These are phyloP conservation scores for Phytopythium mirpurense DNA, from an alignment of 352 stramenopile genomes.

Conservation along the genomic window DNA sequence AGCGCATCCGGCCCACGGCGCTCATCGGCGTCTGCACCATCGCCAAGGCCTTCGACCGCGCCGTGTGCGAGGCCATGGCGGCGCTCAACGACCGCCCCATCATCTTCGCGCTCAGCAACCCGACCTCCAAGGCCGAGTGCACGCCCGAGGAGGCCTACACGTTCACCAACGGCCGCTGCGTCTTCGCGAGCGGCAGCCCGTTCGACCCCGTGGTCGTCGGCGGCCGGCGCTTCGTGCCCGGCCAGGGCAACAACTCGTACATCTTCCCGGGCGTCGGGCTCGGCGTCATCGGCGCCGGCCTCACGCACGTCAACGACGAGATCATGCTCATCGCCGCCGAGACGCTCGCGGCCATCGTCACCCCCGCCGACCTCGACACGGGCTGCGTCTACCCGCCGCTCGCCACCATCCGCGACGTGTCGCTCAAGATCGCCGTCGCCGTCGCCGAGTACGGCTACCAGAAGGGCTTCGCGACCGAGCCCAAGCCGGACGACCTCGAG, in stretches of 20 bases:
- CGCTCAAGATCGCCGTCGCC: constrained; percentile 89
- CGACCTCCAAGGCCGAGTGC: constrained; percentile 95
- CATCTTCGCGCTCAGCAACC: constrained; percentile 97
- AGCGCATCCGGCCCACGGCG: constrained; percentile 92
- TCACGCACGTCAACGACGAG: constrained; percentile 82
- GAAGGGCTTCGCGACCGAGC: constrained; percentile 50
- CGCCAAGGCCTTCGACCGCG: constrained; percentile 82
- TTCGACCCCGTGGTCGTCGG: constrained; percentile 92
- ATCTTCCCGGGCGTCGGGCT: constrained; percentile 97
- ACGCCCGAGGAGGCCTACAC: constrained; percentile 95
- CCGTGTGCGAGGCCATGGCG: constrained; percentile 84
- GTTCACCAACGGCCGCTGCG: constrained; percentile 93
- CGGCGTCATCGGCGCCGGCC: constrained; percentile 80
- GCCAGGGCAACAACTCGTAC: constrained; percentile 97
- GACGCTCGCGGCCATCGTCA: constrained; percentile 90
- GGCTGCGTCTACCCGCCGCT: constrained; percentile 94
- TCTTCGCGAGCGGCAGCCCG: constrained; percentile 95
- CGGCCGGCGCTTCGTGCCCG: constrained; percentile 70
- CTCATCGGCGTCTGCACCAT: constrained; percentile 91
- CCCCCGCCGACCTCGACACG: constrained; percentile 86
- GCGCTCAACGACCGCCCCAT: constrained; percentile 88
- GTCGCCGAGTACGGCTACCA: constrained; percentile 82
- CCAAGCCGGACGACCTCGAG: constrained; percentile 83
- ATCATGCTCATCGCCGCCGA: constrained; percentile 95
- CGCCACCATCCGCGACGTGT: constrained; percentile 91